phyloP scores from a whole-genome alignment of 2,329 filamentous ascomycete species.

The Fonsecaea monophora region DNA sequence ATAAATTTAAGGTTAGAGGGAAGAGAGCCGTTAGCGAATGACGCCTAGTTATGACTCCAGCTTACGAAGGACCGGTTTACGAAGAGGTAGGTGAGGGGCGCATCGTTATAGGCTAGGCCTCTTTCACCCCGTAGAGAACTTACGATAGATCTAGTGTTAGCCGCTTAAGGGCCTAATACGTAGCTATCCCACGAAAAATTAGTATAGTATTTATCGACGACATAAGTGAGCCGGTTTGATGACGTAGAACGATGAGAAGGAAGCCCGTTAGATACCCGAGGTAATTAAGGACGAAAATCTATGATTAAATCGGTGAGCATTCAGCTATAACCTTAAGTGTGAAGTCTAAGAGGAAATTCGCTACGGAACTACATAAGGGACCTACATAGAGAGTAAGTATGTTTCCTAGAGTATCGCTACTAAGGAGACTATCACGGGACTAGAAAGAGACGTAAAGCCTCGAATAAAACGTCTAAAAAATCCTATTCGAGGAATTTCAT shows the following conservation, averaged over 20 bases:
- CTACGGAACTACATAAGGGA: conserved; percentile 17
- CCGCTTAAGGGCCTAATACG: conserved; percentile 18
- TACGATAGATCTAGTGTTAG: conserved; percentile 14
- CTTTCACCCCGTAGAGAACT: conserved; percentile 36
- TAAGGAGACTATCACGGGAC: conserved; percentile 18
- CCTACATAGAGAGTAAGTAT: conserved; percentile 8
- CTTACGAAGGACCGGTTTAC: conserved; percentile 39
- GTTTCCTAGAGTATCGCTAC: conserved; percentile 8
- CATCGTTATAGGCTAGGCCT: conserved; percentile 50
- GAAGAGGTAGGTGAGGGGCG: conserved; percentile 43
- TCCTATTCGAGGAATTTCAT: too few species aligned
- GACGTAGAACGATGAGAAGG: conserved; percentile 18
- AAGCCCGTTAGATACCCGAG: conserved; percentile 18
- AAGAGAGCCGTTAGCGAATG: conserved; percentile 40
- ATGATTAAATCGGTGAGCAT: conserved; percentile 11
- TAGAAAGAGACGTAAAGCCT: not conserved
- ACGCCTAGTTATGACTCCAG: conserved; percentile 55
- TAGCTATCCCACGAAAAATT: conserved; percentile 9
- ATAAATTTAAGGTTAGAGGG: conserved; percentile 49
- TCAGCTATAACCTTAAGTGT: conserved; percentile 13
- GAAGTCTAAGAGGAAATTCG: conserved; percentile 14
- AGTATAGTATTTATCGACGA: conserved; percentile 19
- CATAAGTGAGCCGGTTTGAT: conserved; percentile 16
- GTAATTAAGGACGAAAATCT: conserved; percentile 16
- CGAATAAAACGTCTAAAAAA: too few species aligned